Evolutionary conservation across 2,329 filamentous ascomycete genomes (phyloP), one percentile per base, ranked within the genome.

Genomic region (Aspergillus vadensis): DNA sequence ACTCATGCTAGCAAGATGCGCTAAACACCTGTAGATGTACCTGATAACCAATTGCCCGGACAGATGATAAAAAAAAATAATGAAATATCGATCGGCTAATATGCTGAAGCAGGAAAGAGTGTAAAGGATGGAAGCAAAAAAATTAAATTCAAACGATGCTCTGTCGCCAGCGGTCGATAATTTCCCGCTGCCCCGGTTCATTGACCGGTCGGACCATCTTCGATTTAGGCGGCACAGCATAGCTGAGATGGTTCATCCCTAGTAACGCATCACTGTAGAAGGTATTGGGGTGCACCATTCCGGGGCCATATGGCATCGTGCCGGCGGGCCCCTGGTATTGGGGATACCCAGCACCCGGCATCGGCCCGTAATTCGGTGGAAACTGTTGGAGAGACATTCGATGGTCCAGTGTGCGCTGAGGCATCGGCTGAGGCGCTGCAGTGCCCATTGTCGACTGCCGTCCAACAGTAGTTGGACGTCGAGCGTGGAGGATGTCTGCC

Each of bases 161-260:
- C 64, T 83, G 78, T 68, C 85, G 80, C 85, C 85, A 88, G 36
- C 80, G 82, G 75, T 87, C 84, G 73, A 88, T 86, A 60, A 83
- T 76, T 60, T 82, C 84, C 57, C 83, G 76, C 68, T 85, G 83
- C 56, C 76, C 76, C 4, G 79, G 74, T 69, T 84, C 79, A 69
- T 83, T 75, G n/a, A 70, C 68, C 27, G 70, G 72, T 60, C 73
- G 70, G 27, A 70, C 68, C 65, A 69, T 67, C 57, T 63, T 72
- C 5, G 70, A 65, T 41, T 65, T 67, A 27, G 62, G 57, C 4
- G 72, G 69, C 57, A 67, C 65, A 14, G 66, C 59, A 63, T 75
- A 72, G 21, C 60, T 69, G 61, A 71, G 61, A 27, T 68, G 63
- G 48, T 68, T 68, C 66, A 69, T 69, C 5, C 69, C 68, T 55